Conservation (phyloP, 2,329 filamentous ascomycete species). For the Colletotrichum sp. region DNA sequence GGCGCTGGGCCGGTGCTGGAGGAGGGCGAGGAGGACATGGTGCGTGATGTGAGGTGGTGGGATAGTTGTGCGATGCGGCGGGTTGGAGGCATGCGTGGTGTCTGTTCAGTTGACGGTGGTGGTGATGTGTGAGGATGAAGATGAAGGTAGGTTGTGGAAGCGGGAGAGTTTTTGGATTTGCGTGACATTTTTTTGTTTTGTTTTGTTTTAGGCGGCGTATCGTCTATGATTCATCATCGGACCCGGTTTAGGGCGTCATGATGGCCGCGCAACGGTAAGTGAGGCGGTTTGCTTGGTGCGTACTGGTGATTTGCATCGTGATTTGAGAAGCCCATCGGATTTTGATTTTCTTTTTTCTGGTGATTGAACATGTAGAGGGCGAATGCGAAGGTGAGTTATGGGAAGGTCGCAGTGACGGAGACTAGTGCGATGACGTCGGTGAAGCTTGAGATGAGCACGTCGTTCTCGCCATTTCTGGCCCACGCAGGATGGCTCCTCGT, state of each 20-base stretch:
- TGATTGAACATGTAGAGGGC: neutral
- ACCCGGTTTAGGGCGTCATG: neutral
- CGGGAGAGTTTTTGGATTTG: neutral
- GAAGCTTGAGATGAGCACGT: neutral
- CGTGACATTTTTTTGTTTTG: too few relatives aligned
- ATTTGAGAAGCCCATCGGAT: neutral
- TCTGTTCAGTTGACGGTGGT: neutral
- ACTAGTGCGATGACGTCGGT: neutral
- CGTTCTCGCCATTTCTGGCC: neutral
- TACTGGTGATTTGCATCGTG: neutral
- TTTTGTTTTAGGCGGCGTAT: neutral
- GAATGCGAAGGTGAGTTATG: neutral
- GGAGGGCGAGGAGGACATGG: slow-evolving; percentile 26
- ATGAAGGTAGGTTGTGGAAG: neutral
- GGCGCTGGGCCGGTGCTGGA: slow-evolving; percentile 43
- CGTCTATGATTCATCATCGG: slow-evolving; percentile 6
- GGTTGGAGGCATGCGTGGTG: neutral
- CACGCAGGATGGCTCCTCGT: neutral
- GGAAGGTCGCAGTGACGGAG: neutral
- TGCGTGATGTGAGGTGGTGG: slow-evolving; percentile 13
- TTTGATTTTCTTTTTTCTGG: neutral
- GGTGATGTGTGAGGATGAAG: neutral
- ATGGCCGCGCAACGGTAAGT: neutral
- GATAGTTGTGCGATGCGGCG: slow-evolving; percentile 10
- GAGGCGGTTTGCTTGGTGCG: neutral